phyloP scores from a whole-genome alignment of 2,329 filamentous ascomycete species.

The Fusarium tuaranense region DNA sequence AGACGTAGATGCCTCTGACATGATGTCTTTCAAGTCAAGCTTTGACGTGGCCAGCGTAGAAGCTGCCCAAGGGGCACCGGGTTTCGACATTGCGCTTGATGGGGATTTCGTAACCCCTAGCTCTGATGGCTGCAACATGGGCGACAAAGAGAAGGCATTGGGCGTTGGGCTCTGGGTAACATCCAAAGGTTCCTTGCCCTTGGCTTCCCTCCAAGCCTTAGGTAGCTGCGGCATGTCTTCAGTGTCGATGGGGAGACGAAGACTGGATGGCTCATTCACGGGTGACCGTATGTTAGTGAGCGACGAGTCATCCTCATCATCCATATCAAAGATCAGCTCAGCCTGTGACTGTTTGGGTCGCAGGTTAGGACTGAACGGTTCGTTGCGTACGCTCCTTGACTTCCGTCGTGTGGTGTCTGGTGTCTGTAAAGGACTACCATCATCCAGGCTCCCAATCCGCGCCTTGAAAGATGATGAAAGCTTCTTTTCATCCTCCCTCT shows the following conservation, averaged over 20 bases:
- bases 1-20: conserved; percentile 69
- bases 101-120: conserved; percentile 7
- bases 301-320: conserved; percentile 72
- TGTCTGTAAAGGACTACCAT: conserved; percentile 58
- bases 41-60: conserved; percentile 69
- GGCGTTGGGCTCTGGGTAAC: conserved; percentile 19
- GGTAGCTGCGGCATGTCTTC: conserved; percentile 47
- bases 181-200: conserved; percentile 40
- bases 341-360: conserved; percentile 75
- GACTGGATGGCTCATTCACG: conserved; percentile 27
- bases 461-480: conserved; percentile 70
- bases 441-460: conserved; percentile 74
- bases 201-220: conserved; percentile 46
- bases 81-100: conserved; percentile 22
- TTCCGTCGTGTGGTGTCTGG: conserved; percentile 61
- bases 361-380: conserved; percentile 73
- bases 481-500: conserved; percentile 74
- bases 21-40: conserved; percentile 81
- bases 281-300: conserved; percentile 47
- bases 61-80: conserved; percentile 62
- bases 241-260: conserved; percentile 40
- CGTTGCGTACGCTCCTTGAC: conserved; percentile 61
- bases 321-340: conserved; percentile 95
- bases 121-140: conserved; percentile 18
- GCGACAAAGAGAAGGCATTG: conserved; percentile 38